Evolutionary conservation across 768 basidiomycete genomes (phyloP).

Genomic region (Neoboletus subvelutipes): DNA sequence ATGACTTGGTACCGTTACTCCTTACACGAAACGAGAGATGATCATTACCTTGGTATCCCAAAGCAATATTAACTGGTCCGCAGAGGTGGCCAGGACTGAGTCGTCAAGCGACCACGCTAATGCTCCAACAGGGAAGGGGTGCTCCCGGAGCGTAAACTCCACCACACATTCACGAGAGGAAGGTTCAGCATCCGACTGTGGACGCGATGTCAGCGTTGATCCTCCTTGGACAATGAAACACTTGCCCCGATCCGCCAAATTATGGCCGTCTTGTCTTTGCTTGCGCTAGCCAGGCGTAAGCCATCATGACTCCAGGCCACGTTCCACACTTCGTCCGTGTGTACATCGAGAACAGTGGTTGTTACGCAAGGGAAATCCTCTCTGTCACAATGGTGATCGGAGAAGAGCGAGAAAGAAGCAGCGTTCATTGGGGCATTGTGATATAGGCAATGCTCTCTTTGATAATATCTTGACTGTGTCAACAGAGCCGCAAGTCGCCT

Average conservation of each 20-base stretch:
- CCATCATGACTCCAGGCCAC: slow-evolving; percentile 95
- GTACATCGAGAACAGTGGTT: slow-evolving; percentile 81
- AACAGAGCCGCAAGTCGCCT: slow-evolving; percentile 83
- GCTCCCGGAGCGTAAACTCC: slow-evolving; percentile 67
- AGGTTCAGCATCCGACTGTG: slow-evolving; percentile 46
- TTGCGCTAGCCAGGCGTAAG: slow-evolving; percentile 77
- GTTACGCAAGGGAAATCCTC: slow-evolving; percentile 82
- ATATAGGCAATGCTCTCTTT: slow-evolving; percentile 80
- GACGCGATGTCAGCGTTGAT: slow-evolving; percentile 6
- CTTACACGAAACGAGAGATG: background rate
- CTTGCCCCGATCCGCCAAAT: slow-evolving; percentile 87
- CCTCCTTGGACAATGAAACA: slow-evolving; percentile 13
- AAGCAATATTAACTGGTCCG: slow-evolving; percentile 79
- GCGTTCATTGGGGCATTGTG: slow-evolving; percentile 69
- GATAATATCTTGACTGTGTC: slow-evolving; percentile 79
- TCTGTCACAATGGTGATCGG: slow-evolving; percentile 81
- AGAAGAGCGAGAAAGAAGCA: slow-evolving; percentile 74
- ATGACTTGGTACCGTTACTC: slow-evolving; percentile 11
- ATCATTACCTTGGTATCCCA: slow-evolving; percentile 84
- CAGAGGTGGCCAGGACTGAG: slow-evolving; percentile 73
- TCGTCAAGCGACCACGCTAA: slow-evolving; percentile 95
- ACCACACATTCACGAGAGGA: slow-evolving; percentile 58
- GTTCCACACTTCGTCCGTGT: slow-evolving; percentile 94
- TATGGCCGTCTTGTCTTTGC: slow-evolving; percentile 84
- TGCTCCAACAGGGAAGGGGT: slow-evolving; percentile 73